Evolutionary conservation across 345 rosid genomes (phyloP).

Genomic region (Melastoma malabathricum): DNA sequence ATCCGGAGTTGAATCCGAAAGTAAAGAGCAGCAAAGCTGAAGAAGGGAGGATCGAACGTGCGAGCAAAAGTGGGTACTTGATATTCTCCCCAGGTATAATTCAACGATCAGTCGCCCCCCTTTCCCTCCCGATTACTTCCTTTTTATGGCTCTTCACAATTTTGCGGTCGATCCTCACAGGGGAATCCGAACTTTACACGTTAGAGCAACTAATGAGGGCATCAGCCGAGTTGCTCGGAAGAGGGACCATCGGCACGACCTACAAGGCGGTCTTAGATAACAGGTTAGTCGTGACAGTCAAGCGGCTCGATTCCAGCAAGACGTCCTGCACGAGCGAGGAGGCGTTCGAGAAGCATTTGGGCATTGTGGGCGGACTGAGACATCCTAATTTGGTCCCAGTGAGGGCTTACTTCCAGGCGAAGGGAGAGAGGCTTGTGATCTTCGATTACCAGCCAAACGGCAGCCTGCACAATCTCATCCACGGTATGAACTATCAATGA

Average conservation of each 20-base stretch:
- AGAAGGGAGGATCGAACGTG: neutral
- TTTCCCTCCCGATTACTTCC: no score
- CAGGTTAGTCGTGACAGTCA: constrained; percentile 67
- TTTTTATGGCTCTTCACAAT: neutral
- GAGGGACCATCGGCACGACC: constrained; percentile 73
- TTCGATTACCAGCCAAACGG: constrained; percentile 85
- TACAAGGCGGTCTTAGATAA: constrained; percentile 78
- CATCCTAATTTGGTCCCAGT: constrained; percentile 72
- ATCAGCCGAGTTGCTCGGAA: constrained; percentile 86
- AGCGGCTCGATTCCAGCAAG: constrained; percentile 63
- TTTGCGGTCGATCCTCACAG: constrained; percentile 22
- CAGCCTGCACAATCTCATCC: constrained; percentile 80
- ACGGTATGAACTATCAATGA: constrained; percentile 29
- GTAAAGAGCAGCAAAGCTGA: neutral
- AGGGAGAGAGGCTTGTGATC: constrained; percentile 76
- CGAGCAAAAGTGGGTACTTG: constrained; percentile 33
- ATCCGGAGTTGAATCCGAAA: no score
- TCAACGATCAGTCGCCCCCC: neutral
- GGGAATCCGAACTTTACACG: constrained; percentile 35
- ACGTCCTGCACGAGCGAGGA: constrained; percentile 53
- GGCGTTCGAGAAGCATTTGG: constrained; percentile 67
- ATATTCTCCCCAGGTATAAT: constrained; percentile 13
- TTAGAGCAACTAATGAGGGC: constrained; percentile 84
- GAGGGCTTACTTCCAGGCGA: constrained; percentile 65
- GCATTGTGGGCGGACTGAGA: constrained; percentile 45